A percentile compares a stretch with the other conserved stretches of the same genome.
phyloP scores from a whole-genome alignment of 108 stramenopile species.

The Skeletonema marinoi region DNA sequence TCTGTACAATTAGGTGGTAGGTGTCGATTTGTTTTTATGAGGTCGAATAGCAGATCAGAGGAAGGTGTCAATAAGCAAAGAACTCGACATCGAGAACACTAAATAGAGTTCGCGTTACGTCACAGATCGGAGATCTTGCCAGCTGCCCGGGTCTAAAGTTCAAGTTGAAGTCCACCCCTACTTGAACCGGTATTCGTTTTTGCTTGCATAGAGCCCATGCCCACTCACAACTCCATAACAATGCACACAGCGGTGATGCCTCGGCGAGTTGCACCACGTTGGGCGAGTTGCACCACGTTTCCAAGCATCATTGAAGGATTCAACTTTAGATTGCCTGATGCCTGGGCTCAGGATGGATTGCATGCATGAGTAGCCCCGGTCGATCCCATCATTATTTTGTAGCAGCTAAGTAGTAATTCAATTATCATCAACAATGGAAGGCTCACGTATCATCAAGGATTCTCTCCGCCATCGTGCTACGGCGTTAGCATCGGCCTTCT shows the following conservation, averaged over 20 bases:
- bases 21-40: background rate
- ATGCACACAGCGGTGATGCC: background rate
- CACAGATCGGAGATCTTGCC: background rate
- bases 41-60: background rate
- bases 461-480: conserved; percentile 5
- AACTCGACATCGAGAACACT: background rate
- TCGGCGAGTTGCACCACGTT: background rate
- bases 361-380: background rate
- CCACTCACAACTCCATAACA: background rate
- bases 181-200: background rate
- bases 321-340: background rate
- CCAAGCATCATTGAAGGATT: background rate
- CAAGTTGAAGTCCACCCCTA: background rate
- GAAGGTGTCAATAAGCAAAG: background rate
- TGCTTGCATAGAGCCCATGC: background rate
- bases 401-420: too few relatives aligned
- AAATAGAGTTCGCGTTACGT: too few relatives aligned
- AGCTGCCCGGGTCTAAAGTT: background rate
- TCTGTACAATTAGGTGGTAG: too few relatives aligned
- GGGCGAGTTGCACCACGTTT: background rate
- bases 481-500: conserved; percentile 29
- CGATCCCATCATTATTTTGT: background rate
- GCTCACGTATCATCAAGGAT: background rate
- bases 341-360: too few relatives aligned
- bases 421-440: background rate